Conservation (phyloP, 495 filamentous ascomycete species). For the Niebla homalea region DNA sequence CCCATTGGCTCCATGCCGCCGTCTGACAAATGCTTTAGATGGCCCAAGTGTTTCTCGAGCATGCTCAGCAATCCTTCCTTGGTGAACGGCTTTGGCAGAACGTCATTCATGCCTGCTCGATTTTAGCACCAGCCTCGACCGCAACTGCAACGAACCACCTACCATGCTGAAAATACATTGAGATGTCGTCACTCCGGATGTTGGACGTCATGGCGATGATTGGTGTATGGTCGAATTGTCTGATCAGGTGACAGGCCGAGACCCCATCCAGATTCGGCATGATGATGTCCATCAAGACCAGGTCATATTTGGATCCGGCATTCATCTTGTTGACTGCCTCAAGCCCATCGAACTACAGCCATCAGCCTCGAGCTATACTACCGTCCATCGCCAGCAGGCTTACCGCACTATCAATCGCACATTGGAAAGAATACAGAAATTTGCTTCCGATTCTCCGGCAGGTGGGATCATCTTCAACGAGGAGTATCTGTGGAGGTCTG, state of each 20-base stretch:
- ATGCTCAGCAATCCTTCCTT: constrained; percentile 86
- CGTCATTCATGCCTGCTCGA: constrained; percentile 87
- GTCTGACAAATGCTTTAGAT: constrained; percentile 50
- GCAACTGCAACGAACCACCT: constrained; percentile 23
- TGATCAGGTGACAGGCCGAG: constrained; percentile 84
- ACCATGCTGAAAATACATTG: constrained; percentile 96
- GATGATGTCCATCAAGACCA: constrained; percentile 98
- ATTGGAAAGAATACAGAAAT: constrained; percentile 79
- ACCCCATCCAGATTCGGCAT: constrained; percentile 96
- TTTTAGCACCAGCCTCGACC: constrained; percentile 7
- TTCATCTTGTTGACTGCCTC: constrained; percentile 91
- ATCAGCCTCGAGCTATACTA: constrained; percentile 2
- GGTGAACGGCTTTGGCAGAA: constrained; percentile 93
- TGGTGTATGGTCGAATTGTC: constrained; percentile 76
- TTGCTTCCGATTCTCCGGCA: constrained; percentile 90
- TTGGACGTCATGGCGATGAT: constrained; percentile 99
- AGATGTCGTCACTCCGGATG: constrained; percentile 91
- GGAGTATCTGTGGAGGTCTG: constrained; percentile 68
- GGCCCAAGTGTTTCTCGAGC: constrained; percentile 75
- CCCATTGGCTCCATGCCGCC: constrained; percentile 41
- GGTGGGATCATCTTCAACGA: constrained; percentile 92
- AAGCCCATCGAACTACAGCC: constrained; percentile 65
- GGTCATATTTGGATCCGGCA: constrained; percentile 67
- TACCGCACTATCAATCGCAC: constrained; percentile 84
- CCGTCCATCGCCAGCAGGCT: constrained; percentile 24